Evolutionary conservation across 2,329 filamentous ascomycete species (phyloP).

Genomic region (Sporothrix inflata): DNA sequence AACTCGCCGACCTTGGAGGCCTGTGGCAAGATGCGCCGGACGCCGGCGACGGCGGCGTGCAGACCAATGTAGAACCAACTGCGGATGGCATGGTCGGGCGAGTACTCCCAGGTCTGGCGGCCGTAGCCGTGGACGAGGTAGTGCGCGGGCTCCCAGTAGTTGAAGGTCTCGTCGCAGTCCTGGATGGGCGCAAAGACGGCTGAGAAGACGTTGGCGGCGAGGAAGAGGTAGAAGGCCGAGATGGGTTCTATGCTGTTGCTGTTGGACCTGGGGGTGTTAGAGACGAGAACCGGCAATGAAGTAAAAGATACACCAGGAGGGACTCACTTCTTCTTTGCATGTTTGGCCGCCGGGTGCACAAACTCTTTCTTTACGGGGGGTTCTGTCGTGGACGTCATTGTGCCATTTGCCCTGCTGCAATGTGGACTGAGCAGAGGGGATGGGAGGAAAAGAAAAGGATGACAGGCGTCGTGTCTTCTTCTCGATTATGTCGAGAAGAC

Average conservation of each 20-base stretch:
- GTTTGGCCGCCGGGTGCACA: slow-evolving; percentile 53
- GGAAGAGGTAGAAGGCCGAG: slow-evolving; percentile 78
- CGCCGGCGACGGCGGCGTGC: slow-evolving; percentile 72
- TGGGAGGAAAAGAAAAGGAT: background rate
- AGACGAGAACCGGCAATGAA: background rate
- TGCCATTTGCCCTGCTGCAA: slow-evolving; percentile 31
- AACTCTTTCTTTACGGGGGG: slow-evolving; percentile 43
- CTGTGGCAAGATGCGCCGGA: slow-evolving; percentile 66
- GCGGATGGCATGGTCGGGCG: slow-evolving; percentile 88
- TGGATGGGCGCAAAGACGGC: slow-evolving; percentile 88
- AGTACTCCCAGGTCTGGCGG: slow-evolving; percentile 98
- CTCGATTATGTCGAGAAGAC: background rate
- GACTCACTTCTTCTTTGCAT: slow-evolving; percentile 56
- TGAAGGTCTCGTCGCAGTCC: slow-evolving; percentile 98
- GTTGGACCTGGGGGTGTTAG: slow-evolving; percentile 40
- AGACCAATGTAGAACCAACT: slow-evolving; percentile 90
- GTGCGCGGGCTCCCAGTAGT: slow-evolving; percentile 97
- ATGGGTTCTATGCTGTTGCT: slow-evolving; percentile 71
- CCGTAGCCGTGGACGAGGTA: slow-evolving; percentile 92
- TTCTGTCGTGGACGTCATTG: slow-evolving; percentile 45
- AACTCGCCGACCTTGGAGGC: slow-evolving; percentile 74
- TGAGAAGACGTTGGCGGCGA: slow-evolving; percentile 72
- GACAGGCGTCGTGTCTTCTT: background rate
- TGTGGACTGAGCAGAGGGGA: background rate
- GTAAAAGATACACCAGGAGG: background rate